phyloP scores from a whole-genome alignment of 2,329 filamentous ascomycete species.

The Exutisphaerella laricina region DNA sequence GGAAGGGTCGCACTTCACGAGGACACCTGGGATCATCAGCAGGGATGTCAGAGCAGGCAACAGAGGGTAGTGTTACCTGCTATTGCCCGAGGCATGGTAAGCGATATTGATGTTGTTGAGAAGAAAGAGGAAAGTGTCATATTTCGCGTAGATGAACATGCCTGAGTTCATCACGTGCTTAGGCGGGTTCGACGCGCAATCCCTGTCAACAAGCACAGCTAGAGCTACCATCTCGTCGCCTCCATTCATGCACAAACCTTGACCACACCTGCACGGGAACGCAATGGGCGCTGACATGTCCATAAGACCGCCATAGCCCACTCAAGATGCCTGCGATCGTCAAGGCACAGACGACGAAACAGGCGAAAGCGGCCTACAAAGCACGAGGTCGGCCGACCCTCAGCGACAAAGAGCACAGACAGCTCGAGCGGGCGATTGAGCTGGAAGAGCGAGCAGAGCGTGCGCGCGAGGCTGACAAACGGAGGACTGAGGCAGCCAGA shows the following conservation, averaged over 20 bases:
- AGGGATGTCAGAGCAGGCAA: too few species aligned
- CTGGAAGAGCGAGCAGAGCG: constrained; percentile 32
- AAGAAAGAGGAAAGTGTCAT: neutral
- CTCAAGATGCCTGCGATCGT: constrained; percentile 17
- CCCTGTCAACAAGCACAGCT: constrained; percentile 2
- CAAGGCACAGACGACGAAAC: constrained; percentile 31
- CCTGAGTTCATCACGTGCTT: too few species aligned
- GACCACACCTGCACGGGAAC: too few species aligned
- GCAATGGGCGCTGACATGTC: neutral
- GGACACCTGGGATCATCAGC: constrained; percentile 48
- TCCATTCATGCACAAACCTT: too few species aligned
- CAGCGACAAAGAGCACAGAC: constrained; percentile 29
- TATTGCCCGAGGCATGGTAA: constrained; percentile 25
- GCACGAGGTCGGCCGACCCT: constrained; percentile 29
- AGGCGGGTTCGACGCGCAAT: neutral
- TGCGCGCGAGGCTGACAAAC: constrained; percentile 32
- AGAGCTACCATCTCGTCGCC: neutral
- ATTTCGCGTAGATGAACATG: neutral
- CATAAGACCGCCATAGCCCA: neutral
- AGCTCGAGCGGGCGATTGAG: constrained; percentile 31
- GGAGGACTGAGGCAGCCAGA: constrained; percentile 27
- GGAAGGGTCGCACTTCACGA: constrained; percentile 78
- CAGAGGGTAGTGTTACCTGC: too few species aligned
- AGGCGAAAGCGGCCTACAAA: constrained; percentile 36
- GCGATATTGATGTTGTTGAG: neutral